Evolutionary conservation across 2,329 filamentous ascomycete genomes (phyloP).

Genomic region (Cladorrhinum sp.): DNA sequence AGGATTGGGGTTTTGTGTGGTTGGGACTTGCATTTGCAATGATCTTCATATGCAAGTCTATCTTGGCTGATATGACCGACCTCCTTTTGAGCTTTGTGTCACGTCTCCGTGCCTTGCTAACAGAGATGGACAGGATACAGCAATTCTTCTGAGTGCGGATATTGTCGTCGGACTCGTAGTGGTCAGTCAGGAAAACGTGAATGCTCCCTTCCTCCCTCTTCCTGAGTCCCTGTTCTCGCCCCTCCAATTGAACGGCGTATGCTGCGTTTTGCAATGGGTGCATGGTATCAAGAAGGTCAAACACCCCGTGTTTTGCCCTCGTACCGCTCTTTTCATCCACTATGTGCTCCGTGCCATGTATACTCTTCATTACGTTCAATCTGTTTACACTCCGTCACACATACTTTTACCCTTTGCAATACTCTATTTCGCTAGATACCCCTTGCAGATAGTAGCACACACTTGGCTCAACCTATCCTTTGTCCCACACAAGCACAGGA

Average conservation of each 20-base stretch:
- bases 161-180: slow-evolving; percentile 47
- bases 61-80: not conserved
- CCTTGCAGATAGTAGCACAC: not conserved
- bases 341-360: not conserved
- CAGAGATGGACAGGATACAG: slow-evolving; percentile 44
- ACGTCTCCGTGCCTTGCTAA: not conserved
- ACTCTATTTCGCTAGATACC: too few species aligned
- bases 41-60: not conserved
- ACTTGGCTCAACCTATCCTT: not conserved
- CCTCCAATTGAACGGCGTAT: not conserved
- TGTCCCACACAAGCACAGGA: not conserved
- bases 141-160: slow-evolving; percentile 51
- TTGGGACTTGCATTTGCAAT: slow-evolving; percentile 14
- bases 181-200: slow-evolving; percentile 50
- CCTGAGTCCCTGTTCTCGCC: not conserved
- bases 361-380: not conserved
- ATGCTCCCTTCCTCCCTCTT: slow-evolving; percentile 27
- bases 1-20: too few species aligned
- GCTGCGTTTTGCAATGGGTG: not conserved
- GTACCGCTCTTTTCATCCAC: not conserved
- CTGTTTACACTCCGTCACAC: too few species aligned
- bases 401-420: too few species aligned
- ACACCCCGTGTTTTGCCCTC: not conserved
- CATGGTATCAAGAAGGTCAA: not conserved
- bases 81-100: not conserved